Evolutionary conservation across 495 filamentous ascomycete species (phyloP).

Genomic region (Neurospora sp.): DNA sequence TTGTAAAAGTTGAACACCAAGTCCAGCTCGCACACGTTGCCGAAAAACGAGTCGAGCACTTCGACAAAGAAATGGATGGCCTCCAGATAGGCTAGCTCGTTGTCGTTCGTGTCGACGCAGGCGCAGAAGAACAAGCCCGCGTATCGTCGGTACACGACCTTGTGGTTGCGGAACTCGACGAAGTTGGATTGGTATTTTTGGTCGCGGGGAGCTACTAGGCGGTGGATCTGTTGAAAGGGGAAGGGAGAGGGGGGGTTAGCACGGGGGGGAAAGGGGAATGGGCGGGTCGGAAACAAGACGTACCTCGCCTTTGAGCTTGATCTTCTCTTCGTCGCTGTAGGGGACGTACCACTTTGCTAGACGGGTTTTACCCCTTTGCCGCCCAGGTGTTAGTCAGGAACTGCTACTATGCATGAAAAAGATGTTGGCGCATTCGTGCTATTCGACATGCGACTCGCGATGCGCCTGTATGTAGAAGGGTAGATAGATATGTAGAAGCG

Average conservation of each 20-base stretch:
- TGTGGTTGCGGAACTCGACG: conserved; percentile 87
- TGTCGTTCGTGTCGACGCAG: conserved; percentile 97
- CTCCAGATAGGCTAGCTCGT: conserved; percentile 93
- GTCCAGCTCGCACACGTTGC: conserved; percentile 97
- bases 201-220: conserved; percentile 90
- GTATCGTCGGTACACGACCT: conserved; percentile 94
- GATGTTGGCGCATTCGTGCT: conserved; percentile 20
- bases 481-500: neutral
- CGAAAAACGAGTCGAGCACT: conserved; percentile 95
- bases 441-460: conserved; percentile 95
- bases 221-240: conserved; percentile 58
- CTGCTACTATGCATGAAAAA: neutral
- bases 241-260: neutral
- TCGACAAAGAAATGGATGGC: conserved; percentile 99
- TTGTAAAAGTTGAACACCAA: conserved; percentile 99
- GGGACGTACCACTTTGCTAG: conserved; percentile 98
- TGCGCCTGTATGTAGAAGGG: conserved; percentile 60
- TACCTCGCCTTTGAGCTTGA: conserved; percentile 87
- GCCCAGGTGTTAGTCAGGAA: neutral
- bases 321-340: conserved; percentile 94
- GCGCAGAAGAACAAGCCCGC: conserved; percentile 98
- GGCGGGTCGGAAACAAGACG: neutral
- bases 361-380: conserved; percentile 84
- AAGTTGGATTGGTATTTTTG: conserved; percentile 99
- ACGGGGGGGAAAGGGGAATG: conserved; percentile 1